A percentile compares a stretch with the other conserved stretches of the same genome.
These are phyloP conservation scores for Ciborinia camelliae DNA, from an alignment of 2,329 filamentous ascomycete species.

Conservation along the genomic window DNA sequence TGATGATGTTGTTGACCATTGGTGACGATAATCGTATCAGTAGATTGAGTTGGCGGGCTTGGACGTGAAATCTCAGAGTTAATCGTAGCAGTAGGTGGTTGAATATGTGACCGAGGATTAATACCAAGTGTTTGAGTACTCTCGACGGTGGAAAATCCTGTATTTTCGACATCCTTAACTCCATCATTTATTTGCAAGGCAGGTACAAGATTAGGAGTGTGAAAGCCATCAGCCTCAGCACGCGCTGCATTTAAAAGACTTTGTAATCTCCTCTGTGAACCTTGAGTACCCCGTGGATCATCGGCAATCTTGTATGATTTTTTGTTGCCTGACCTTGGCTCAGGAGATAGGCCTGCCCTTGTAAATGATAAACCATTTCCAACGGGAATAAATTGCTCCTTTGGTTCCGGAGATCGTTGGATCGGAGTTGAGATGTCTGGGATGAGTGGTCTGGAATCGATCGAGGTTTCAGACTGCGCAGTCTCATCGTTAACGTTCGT, in stretches of 20 bases:
- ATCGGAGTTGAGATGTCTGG: neutral
- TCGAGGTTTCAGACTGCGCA: neutral
- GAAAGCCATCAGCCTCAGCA: constrained; percentile 1
- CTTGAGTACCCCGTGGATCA: constrained; percentile 4
- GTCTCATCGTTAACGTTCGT: neutral
- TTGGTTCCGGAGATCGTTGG: neutral
- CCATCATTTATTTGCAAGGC: neutral
- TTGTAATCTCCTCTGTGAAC: constrained; percentile 13
- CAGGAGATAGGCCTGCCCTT: neutral
- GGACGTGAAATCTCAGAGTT: neutral
- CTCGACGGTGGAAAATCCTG: neutral
- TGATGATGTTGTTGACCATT: neutral
- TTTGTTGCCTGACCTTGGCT: neutral
- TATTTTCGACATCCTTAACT: neutral
- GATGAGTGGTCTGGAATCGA: neutral
- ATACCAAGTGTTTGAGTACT: neutral
- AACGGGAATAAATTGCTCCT: neutral
- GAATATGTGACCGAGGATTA: neutral
- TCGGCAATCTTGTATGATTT: constrained; percentile 15
- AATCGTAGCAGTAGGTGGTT: neutral
- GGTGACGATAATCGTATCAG: neutral
- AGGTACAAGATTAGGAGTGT: neutral
- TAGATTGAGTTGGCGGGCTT: neutral
- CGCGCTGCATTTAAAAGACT: constrained; percentile 12
- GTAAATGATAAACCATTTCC: neutral